Evolutionary conservation across 306 rosid species (phyloP), one percentile per base, ranked within the genome.

Genomic region (Pachyrhizus erosus): DNA sequence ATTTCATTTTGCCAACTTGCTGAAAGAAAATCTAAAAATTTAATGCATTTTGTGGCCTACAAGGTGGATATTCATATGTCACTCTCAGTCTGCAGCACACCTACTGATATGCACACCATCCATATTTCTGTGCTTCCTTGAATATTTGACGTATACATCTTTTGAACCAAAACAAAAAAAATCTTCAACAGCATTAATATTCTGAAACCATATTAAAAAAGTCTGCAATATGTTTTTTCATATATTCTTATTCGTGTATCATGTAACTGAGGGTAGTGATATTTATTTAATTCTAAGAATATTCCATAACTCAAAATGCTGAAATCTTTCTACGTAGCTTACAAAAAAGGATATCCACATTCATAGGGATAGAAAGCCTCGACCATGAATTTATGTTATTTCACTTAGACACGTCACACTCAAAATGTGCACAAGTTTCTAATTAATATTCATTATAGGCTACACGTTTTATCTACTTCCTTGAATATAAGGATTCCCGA

Each of bases 11-110:
- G 54, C 34, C 46, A 21, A 43, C 21, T 46, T 14, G 55, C 42
- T 69, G 55, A 23, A 69, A 69, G 18, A 66, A 20, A 39, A 42
- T 10, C 27, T 24, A 69, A 24, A 79, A 17, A 26, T 79, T 52
- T 37, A 40, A 55, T 27, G 45, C 49, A 39, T 57, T 39, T 67
- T 54, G 27, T 54, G 27, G 62, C 27, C 27, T n/a, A 51, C 58
- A n/a, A 51, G 23, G n/a, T 17, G 26, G 23, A 52, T 18, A n/a
- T 55, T 60, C 67, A 60, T 60, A 26, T 17, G 77, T 80, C 77
- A 42, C 61, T 21, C 52, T 57, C 61, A 61, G 1, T 39, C 49
- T 42, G 58, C 5, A 51, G 3, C 24, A 51, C 49, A 71, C 40
- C 46, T 42, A 12, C 71, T 65, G 4, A 34, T 14, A 14, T 9